Percentiles rank a stretch among this genome's conserved stretches.
Conservation (phyloP, 2,329 filamentous ascomycete species). For the Cryphonectria parasitica region DNA sequence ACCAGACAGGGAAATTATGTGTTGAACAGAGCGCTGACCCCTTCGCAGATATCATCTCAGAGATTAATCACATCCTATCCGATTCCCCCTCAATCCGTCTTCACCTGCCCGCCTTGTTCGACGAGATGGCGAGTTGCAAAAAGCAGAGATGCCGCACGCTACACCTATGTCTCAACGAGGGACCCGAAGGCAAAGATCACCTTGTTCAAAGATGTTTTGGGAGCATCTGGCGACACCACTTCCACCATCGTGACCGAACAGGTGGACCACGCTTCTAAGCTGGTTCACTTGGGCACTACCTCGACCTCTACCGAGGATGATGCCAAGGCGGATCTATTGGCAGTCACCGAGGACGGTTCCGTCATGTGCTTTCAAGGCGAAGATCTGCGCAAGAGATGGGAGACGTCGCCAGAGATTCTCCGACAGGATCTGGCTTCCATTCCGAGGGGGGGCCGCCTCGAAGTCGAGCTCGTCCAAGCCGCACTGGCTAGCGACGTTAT, state of each 20-base stretch:
- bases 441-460: constrained; percentile 39
- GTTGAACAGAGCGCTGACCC: constrained; percentile 29
- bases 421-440: constrained; percentile 44
- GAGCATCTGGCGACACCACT: constrained; percentile 54
- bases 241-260: constrained; percentile 53
- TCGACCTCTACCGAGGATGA: constrained; percentile 35
- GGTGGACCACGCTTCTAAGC: constrained; percentile 45
- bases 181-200: constrained; percentile 56
- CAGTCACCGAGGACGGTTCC: constrained; percentile 64
- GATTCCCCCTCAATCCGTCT: constrained; percentile 65
- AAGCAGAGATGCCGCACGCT: constrained; percentile 55
- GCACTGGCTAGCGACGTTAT: constrained; percentile 52
- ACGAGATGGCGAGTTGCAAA: constrained; percentile 55
- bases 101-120: constrained; percentile 65
- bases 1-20: neutral
- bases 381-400: constrained; percentile 52
- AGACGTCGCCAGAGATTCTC: constrained; percentile 47
- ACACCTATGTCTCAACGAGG: constrained; percentile 64
- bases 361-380: constrained; percentile 65
- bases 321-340: constrained; percentile 51
- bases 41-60: constrained; percentile 60
- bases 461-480: constrained; percentile 54
- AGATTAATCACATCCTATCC: constrained; percentile 69
- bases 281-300: constrained; percentile 49
- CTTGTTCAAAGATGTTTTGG: constrained; percentile 61